Evolutionary conservation across 371 early-diverging fungal genomes (phyloP), one percentile per base, ranked within the genome.

Genomic region (Apophysomyces variabilis): DNA sequence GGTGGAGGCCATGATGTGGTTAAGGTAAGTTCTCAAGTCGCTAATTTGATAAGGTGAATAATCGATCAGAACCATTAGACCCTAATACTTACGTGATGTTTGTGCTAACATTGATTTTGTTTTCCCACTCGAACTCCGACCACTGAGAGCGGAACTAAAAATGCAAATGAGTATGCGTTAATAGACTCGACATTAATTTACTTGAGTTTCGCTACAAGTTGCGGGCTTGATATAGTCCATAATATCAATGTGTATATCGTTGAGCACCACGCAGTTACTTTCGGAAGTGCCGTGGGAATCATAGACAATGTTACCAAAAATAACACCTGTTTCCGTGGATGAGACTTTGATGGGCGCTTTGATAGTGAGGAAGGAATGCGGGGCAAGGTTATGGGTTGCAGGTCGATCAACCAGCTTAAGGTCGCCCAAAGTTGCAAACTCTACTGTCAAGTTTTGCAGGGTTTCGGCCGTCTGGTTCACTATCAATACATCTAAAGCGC

Each of bases 91-190:
- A 90, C 89, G 89, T 89, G 65, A 93, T 89, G 60, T 90, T 93
- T 13, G 97, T 96, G 72, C 92, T 92, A 59, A 97, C 96, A 66
- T 93, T 94, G 70, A 99, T 95, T 88, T 97, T 97, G 87, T 99
- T 99, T 77, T 99, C 99, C 99, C 99, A 99, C 80, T 99, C 99
- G 80, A 98, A 98, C 79, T 97, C 97, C 60, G 92, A 92, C 99
- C 99, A 99, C 96, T 96, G 96, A 68, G 88, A 78, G 59, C 96
- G 89, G 93, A 99, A 99, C 87, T 94, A 66, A 13, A 1, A 38
- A 50, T 43, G 3, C 47, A 37, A 16, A 18, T 46, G 5, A 41
- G n/a, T 36, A 13, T 13, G 9, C 6, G 18, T 37, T 7, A 35
- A n/a, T 5, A 43, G 62, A 62, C 12, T 9, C n/a, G 26, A 41